Evolutionary conservation across 2,329 filamentous ascomycete species (phyloP), one percentile per base, ranked within the genome.

Genomic region (Lithohypha guttulata): DNA sequence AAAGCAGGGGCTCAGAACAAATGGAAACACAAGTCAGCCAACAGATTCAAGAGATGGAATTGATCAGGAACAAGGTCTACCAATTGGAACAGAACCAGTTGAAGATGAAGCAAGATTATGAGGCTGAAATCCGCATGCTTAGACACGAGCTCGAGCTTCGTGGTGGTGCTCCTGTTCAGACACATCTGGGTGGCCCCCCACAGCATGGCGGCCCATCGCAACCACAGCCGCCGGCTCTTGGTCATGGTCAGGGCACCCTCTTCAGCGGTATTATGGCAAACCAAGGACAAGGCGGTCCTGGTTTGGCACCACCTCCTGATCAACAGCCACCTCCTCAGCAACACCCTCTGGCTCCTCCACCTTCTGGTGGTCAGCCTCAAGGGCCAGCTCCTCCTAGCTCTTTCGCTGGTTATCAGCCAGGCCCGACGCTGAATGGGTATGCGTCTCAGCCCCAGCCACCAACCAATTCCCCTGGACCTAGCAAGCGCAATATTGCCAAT

Each of bases 211-310:
- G 81, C 29, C 81, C 85, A 42, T 79, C 83, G 34, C 84, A 91
- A 62, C 82, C 85, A 46, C 35, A 14, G n/a, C 89, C 91, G 23
- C 87, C 79, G 23, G 68, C 84, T 34, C 83, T 96, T 51, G 84
- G 86, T 19, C 83, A 93, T 55, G 87, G 89, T 18, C 77, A 78
- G 41, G 89, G 82, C 59, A 91, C 93, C 55, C 72, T 96, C 27
- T 96, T 98, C 57, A 86, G 85, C 51, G 86, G 85, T 41, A 94
- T 96, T 57, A 96, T 98, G 84, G 78, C 87, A 41, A 89, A 89
- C 49, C 78, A 79, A 60, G 83, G 80, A 53, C 85, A 89, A 65
- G 82, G 80, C 53, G 85, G 83, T 45, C 82, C 85, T 47, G 84
- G 84, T 44, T 79, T 93, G 51, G 86, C 86, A 48, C 79, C 79